Conservation (phyloP, 345 rosid species). For the Ailanthus altissimus region DNA sequence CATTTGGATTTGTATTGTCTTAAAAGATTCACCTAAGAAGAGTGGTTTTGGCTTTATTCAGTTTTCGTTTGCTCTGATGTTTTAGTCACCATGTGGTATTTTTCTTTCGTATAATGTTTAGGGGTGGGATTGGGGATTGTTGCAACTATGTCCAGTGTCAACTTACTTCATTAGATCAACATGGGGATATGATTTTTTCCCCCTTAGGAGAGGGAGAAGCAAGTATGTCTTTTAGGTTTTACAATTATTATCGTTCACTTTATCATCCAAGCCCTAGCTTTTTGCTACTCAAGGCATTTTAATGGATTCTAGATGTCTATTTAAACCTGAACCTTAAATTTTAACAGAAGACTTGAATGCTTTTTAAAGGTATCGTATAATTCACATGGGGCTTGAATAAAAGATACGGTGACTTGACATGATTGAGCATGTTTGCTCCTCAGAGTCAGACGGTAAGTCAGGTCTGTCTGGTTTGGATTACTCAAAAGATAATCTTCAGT, state of each 20-base stretch:
- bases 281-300: neutral
- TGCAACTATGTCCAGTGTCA: no score
- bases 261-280: neutral
- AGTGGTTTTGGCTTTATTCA: no score
- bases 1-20: no score
- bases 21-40: no score
- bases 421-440: constrained; percentile 14
- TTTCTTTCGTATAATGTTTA: no score
- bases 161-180: neutral
- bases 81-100: no score
- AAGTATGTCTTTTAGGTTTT: neutral
- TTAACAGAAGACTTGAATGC: neutral
- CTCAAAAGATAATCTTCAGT: neutral
- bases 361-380: neutral
- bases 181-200: neutral
- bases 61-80: no score
- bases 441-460: constrained; percentile 9
- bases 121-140: no score
- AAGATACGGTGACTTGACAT: constrained; percentile 7
- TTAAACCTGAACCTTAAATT: neutral
- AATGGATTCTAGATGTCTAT: neutral
- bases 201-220: neutral
- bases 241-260: neutral
- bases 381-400: neutral
- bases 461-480: neutral